Conservation (phyloP, 2,329 filamentous ascomycete species). For the Colletotrichum graminicola region DNA sequence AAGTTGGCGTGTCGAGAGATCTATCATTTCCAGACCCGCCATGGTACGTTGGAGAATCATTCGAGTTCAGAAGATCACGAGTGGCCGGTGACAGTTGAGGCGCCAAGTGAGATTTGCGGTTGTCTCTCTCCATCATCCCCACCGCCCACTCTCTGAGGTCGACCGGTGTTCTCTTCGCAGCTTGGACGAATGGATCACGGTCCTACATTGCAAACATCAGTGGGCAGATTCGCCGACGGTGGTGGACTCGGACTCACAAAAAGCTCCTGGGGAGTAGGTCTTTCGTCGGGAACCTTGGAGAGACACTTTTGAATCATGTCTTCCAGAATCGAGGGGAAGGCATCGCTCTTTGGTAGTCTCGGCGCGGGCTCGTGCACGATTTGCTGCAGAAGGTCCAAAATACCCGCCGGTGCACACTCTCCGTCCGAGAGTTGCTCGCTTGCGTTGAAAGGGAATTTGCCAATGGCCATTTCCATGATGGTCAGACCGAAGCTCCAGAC, state of each 20-base stretch:
- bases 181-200: slow-evolving; percentile 92
- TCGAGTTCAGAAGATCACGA: slow-evolving; percentile 77
- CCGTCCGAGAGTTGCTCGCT: slow-evolving; percentile 78
- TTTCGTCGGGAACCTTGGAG: slow-evolving; percentile 86
- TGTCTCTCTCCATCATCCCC: slow-evolving; percentile 92
- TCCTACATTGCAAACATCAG: slow-evolving; percentile 68
- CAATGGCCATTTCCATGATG: slow-evolving; percentile 97
- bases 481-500: slow-evolving; percentile 98
- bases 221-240: not conserved
- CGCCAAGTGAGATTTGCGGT: slow-evolving; percentile 92
- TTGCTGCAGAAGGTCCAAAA: slow-evolving; percentile 94
- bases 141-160: slow-evolving; percentile 95
- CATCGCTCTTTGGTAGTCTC: slow-evolving; percentile 94
- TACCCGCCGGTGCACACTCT: slow-evolving; percentile 89
- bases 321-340: slow-evolving; percentile 93
- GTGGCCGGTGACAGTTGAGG: slow-evolving; percentile 84
- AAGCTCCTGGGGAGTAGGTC: slow-evolving; percentile 92
- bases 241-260: slow-evolving; percentile 71
- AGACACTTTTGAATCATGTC: slow-evolving; percentile 98
- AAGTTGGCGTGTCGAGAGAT: slow-evolving; percentile 72
- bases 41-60: slow-evolving; percentile 67
- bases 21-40: slow-evolving; percentile 58
- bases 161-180: slow-evolving; percentile 95
- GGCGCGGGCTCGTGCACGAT: slow-evolving; percentile 97
- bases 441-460: slow-evolving; percentile 92